phyloP scores from a whole-genome alignment of 2,329 filamentous ascomycete species.

The Pseudogymnoascus sp. region DNA sequence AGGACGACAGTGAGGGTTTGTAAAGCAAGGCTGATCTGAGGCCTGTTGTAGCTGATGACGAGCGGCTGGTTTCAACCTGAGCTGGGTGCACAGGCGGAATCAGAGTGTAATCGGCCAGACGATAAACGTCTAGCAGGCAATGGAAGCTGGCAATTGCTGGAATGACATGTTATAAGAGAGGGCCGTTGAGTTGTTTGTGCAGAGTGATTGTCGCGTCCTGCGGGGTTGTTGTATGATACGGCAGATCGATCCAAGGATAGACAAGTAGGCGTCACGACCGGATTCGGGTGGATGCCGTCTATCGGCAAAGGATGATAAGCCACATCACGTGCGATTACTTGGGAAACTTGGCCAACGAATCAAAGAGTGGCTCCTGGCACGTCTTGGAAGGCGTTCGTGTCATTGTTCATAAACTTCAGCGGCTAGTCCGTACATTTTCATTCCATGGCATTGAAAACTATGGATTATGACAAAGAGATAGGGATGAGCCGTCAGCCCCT shows the following conservation, averaged over 20 bases:
- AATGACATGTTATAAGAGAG: constrained; percentile 18
- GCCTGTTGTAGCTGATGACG: constrained; percentile 36
- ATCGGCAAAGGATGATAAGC: constrained; percentile 4
- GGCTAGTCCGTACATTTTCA: neutral
- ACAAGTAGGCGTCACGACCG: constrained; percentile 5
- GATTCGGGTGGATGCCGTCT: constrained; percentile 7
- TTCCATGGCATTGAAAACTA: neutral
- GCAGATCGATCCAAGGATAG: constrained; percentile 9
- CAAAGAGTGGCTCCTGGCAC: neutral
- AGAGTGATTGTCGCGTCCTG: constrained; percentile 13
- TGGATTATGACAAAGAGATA: constrained; percentile 3
- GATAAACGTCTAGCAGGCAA: constrained; percentile 35
- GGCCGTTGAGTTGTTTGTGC: constrained; percentile 15
- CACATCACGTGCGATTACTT: neutral
- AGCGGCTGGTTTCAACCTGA: constrained; percentile 34
- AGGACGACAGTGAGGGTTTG: constrained; percentile 7
- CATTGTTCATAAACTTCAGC: constrained; percentile 6
- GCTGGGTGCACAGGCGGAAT: constrained; percentile 38
- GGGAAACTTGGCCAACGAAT: neutral
- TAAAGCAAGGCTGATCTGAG: constrained; percentile 13
- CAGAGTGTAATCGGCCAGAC: constrained; percentile 36
- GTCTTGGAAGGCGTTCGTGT: constrained; percentile 8
- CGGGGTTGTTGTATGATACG: constrained; percentile 8
- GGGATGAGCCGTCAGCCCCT: neutral
- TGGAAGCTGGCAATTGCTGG: constrained; percentile 14